phyloP scores from a whole-genome alignment of 139 green algal genomes.

The Coelastrella sp. region DNA sequence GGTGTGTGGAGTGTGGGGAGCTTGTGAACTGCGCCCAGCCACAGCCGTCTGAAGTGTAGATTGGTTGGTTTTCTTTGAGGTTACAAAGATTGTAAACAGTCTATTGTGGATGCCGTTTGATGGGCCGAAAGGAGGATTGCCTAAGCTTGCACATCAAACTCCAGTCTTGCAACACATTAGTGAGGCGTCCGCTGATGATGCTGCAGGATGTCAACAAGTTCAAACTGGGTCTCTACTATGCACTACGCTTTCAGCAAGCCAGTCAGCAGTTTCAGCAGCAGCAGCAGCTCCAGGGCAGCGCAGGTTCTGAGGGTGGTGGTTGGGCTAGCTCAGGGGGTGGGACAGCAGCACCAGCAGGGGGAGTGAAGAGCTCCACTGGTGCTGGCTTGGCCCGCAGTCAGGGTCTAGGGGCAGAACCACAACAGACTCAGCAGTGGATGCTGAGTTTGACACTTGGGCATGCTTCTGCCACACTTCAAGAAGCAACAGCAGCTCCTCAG shows the following conservation, averaged over 20 bases:
- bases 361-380: neutral
- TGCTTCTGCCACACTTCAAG: slow-evolving; percentile 40
- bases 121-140: too few relatives aligned
- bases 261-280: neutral
- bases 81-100: too few relatives aligned
- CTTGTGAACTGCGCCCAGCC: too few relatives aligned
- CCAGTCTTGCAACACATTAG: too few relatives aligned
- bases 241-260: slow-evolving; percentile 57
- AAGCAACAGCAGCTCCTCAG: slow-evolving; percentile 6
- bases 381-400: slow-evolving; percentile 42
- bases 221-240: slow-evolving; percentile 57
- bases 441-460: slow-evolving; percentile 56
- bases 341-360: neutral
- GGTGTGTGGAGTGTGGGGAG: too few relatives aligned
- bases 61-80: too few relatives aligned
- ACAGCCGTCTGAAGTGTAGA: too few relatives aligned
- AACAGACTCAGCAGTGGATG: slow-evolving; percentile 61
- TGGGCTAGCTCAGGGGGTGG: too few relatives aligned
- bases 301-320: neutral
- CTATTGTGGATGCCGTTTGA: too few relatives aligned
- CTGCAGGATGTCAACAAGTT: slow-evolving; percentile 58
- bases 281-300: neutral
- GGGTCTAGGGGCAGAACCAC: slow-evolving; percentile 45
- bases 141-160: too few relatives aligned
- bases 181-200: too few relatives aligned